Evolutionary conservation across 2,329 filamentous ascomycete species (phyloP).

Genomic region (Pyricularia sp.): DNA sequence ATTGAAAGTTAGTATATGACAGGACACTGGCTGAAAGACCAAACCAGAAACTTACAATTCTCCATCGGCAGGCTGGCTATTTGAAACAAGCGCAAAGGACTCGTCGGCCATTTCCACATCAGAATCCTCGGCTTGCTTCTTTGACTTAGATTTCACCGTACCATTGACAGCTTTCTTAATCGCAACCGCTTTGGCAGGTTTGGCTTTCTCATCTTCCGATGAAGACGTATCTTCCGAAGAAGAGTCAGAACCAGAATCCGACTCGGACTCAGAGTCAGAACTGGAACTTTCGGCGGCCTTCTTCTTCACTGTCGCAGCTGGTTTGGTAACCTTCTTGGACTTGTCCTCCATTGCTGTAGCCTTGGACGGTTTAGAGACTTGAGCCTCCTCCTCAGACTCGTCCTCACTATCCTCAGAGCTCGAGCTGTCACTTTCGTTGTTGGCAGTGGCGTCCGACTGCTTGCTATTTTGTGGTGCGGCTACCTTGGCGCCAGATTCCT

Average conservation of each 20-base stretch:
- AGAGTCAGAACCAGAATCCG: conserved; percentile 8
- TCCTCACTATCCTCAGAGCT: conserved; percentile 15
- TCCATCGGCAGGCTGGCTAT: neutral
- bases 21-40: neutral
- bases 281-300: neutral
- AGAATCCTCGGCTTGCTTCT: conserved; percentile 1
- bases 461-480: conserved; percentile 6
- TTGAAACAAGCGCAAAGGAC: conserved; percentile 20
- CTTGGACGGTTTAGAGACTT: conserved; percentile 10
- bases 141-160: neutral
- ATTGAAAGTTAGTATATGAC: conserved; percentile 5
- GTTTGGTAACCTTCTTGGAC: conserved; percentile 6
- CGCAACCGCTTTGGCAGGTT: neutral
- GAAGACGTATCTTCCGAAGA: neutral
- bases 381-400: conserved; percentile 16
- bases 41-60: neutral
- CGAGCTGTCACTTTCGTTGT: conserved; percentile 6
- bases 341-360: conserved; percentile 11
- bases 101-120: conserved; percentile 20
- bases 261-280: conserved; percentile 9
- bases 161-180: neutral
- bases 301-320: conserved; percentile 3
- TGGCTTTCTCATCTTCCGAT: conserved; percentile 2
- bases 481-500: conserved; percentile 2
- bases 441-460: conserved; percentile 12